These are phyloP conservation scores for Capsicum pubescens DNA, from an alignment of 257 asterid species.

Conservation along the genomic window DNA sequence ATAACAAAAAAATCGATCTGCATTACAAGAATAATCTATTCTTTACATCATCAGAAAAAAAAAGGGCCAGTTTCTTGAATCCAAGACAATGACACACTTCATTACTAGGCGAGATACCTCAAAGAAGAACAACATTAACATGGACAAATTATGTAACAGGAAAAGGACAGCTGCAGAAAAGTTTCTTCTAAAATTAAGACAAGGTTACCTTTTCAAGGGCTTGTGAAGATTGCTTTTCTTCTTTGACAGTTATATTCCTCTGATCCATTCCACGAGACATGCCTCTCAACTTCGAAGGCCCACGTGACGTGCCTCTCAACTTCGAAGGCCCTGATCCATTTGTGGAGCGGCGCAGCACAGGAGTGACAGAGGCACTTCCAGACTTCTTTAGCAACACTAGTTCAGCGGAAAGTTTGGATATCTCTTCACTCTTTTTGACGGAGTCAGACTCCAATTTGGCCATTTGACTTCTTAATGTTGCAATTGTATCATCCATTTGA, in stretches of 20 bases:
- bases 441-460: slow-evolving; percentile 58
- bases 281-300: slow-evolving; percentile 30
- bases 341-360: slow-evolving; percentile 50
- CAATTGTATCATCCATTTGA: slow-evolving; percentile 43
- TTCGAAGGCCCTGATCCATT: slow-evolving; percentile 25
- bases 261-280: slow-evolving; percentile 31
- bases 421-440: slow-evolving; percentile 53
- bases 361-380: slow-evolving; percentile 42
- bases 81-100: neutral
- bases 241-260: slow-evolving; percentile 40
- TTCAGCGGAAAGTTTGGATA: slow-evolving; percentile 54
- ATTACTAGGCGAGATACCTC: neutral
- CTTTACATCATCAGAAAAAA: too few species aligned
- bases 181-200: neutral
- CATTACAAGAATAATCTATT: neutral
- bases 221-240: slow-evolving; percentile 44
- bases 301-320: slow-evolving; percentile 37
- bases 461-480: slow-evolving; percentile 43
- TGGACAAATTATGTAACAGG: slow-evolving; percentile 11
- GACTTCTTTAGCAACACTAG: slow-evolving; percentile 51
- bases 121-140: slow-evolving; percentile 15
- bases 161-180: neutral
- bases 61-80: neutral
- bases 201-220: slow-evolving; percentile 51
- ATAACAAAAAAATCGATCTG: neutral